Conservation (phyloP, 1,284 basidiomycete genomes). For the Ceratobasidium theobromae region DNA sequence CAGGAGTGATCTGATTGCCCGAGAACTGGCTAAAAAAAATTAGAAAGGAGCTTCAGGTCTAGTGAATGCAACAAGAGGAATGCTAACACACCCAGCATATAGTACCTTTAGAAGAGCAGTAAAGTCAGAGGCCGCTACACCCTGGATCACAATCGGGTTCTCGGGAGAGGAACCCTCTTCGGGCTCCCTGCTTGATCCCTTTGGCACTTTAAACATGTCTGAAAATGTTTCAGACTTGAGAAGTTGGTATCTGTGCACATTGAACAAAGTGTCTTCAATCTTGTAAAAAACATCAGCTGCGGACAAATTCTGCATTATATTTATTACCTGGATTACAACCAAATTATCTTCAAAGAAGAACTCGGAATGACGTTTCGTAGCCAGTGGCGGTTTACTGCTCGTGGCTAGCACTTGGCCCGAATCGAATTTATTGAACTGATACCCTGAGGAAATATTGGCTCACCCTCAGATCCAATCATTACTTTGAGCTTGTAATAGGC, state of each 20-base stretch:
- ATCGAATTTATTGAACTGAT: too few species aligned
- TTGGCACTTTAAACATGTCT: slow-evolving; percentile 8
- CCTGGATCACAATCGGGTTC: slow-evolving; percentile 8
- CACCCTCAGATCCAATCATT: too few species aligned
- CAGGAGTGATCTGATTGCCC: neutral
- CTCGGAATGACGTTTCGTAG: neutral
- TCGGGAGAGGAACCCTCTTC: neutral
- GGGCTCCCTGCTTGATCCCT: neutral
- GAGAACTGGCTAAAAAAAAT: neutral
- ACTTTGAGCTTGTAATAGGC: too few species aligned
- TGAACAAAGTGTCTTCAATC: slow-evolving; percentile 44
- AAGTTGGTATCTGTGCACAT: slow-evolving; percentile 38
- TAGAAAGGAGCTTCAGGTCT: neutral
- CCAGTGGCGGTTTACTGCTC: neutral
- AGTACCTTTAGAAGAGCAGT: neutral
- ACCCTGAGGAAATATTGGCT: too few species aligned
- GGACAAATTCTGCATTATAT: neutral
- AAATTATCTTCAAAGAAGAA: slow-evolving; percentile 20
- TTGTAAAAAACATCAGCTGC: slow-evolving; percentile 24
- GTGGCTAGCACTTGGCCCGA: neutral
- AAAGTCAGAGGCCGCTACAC: slow-evolving; percentile 8
- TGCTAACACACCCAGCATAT: slow-evolving; percentile 3
- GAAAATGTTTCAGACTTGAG: slow-evolving; percentile 8
- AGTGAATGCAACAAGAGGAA: neutral
- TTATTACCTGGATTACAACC: slow-evolving; percentile 4